These are phyloP conservation scores for Fusarium sp. DNA, from an alignment of 2,329 filamentous ascomycete genomes.

Conservation along the genomic window DNA sequence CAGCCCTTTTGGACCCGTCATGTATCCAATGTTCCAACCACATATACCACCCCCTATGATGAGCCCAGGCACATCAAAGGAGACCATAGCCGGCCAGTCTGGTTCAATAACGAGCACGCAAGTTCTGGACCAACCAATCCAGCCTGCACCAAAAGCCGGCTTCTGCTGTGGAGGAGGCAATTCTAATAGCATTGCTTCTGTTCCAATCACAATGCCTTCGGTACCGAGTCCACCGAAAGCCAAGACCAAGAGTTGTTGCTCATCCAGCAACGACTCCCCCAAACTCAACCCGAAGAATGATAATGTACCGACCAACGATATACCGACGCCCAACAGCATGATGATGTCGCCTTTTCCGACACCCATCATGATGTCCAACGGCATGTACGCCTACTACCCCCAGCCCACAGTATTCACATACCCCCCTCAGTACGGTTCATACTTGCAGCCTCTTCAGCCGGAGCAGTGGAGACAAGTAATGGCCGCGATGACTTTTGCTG, in stretches of 20 bases:
- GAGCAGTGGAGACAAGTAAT: conserved; percentile 62
- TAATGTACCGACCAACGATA: conserved; percentile 27
- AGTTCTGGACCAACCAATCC: conserved; percentile 11
- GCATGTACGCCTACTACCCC: conserved; percentile 53
- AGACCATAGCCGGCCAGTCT: conserved; percentile 32
- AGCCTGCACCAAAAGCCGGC: conserved; percentile 35
- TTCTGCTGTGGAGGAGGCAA: conserved; percentile 51
- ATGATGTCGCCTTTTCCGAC: conserved; percentile 51
- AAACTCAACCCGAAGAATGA: conserved; percentile 33
- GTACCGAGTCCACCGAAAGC: conserved; percentile 26
- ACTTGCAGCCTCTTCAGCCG: conserved; percentile 64
- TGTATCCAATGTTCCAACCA: conserved; percentile 48
- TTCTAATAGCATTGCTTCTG: conserved; percentile 2
- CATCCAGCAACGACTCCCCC: conserved; percentile 35
- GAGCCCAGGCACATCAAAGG: conserved; percentile 24
- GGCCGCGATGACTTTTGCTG: conserved; percentile 50
- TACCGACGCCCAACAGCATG: conserved; percentile 40
- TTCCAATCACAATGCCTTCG: conserved; percentile 21
- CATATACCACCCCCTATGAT: conserved; percentile 41
- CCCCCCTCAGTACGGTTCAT: conserved; percentile 64
- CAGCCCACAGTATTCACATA: conserved; percentile 62
- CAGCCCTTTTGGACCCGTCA: conserved; percentile 37
- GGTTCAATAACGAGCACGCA: conserved; percentile 33
- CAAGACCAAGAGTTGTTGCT: conserved; percentile 45
- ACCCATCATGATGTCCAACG: conserved; percentile 49